Conservation (phyloP, 225 moss, liverwort and hornwort genomes). For the Polytrichum commune region DNA sequence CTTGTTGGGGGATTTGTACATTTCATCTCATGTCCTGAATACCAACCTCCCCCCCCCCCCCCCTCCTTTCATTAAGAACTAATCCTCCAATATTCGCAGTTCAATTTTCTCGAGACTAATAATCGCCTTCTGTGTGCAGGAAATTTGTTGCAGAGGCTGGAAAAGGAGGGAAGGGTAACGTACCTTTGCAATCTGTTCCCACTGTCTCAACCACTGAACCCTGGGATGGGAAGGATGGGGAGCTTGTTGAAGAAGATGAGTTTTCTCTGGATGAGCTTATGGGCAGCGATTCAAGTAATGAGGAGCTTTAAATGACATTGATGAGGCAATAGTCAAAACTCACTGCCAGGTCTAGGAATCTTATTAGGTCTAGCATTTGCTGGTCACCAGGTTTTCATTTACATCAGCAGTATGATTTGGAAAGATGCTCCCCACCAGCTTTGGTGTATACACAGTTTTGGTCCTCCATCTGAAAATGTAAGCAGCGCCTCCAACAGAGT, state of each 20-base stretch:
- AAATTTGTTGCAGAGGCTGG: slow-evolving; percentile 91
- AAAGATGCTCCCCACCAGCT: slow-evolving; percentile 2
- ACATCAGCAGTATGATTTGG: not conserved
- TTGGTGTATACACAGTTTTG: slow-evolving; percentile 31
- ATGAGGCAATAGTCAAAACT: not conserved
- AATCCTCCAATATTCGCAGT: no score
- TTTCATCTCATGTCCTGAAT: no score
- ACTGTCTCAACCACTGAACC: slow-evolving; percentile 52
- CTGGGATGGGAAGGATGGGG: slow-evolving; percentile 93
- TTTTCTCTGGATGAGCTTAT: slow-evolving; percentile 95
- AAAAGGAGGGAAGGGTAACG: slow-evolving; percentile 78
- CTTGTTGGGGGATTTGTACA: no score
- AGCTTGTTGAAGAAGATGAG: slow-evolving; percentile 86
- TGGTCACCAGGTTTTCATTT: slow-evolving; percentile 8
- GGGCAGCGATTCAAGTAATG: slow-evolving; percentile 43
- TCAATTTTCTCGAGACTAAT: not conserved
- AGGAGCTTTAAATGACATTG: slow-evolving; percentile 46
- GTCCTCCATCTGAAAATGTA: slow-evolving; percentile 14
- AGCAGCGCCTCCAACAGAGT: not conserved
- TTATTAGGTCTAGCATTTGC: not conserved
- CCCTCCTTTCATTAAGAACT: no score
- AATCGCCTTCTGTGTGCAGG: slow-evolving; percentile 39
- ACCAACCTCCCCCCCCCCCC: no score
- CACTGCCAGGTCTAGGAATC: slow-evolving; percentile 4
- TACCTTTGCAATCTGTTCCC: slow-evolving; percentile 62